phyloP scores from a whole-genome alignment of 306 rosid genomes.

The Phaseolus lunatus region DNA sequence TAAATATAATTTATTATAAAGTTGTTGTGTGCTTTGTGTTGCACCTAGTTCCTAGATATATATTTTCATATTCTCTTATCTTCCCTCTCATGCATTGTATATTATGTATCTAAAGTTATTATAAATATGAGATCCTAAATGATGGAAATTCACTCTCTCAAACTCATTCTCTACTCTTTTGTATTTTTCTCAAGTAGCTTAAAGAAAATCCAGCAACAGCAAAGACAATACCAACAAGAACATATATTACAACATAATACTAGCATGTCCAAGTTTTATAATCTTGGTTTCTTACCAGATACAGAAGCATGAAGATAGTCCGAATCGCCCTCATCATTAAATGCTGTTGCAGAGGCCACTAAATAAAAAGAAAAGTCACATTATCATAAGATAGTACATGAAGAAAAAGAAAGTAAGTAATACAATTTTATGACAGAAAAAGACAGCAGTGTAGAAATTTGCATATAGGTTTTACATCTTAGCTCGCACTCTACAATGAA shows the following conservation, averaged over 20 bases:
- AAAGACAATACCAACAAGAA: conserved; percentile 25
- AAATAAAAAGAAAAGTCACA: conserved; percentile 42
- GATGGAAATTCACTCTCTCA: too few species aligned
- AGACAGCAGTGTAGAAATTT: conserved; percentile 35
- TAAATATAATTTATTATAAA: too few species aligned
- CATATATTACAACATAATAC: conserved; percentile 29
- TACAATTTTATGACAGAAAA: conserved; percentile 20
- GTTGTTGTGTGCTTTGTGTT: too few species aligned
- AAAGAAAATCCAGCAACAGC: conserved; percentile 29
- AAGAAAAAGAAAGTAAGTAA: conserved; percentile 43
- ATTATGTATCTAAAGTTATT: too few species aligned
- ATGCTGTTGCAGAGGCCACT: conserved; percentile 88
- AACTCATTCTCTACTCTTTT: too few species aligned
- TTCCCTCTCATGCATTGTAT: too few species aligned
- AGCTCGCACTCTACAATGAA: conserved; percentile 89
- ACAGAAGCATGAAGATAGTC: conserved; percentile 84
- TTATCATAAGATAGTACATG: conserved; percentile 32
- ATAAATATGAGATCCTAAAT: too few species aligned
- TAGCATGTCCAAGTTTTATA: conserved; percentile 26
- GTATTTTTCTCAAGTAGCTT: too few species aligned
- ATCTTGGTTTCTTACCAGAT: conserved; percentile 67
- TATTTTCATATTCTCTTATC: too few species aligned
- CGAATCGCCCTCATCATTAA: conserved; percentile 69
- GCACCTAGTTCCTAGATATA: too few species aligned
- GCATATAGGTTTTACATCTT: conserved; percentile 57